These are phyloP conservation scores for Phytophthora melonis DNA, from an alignment of 352 stramenopile genomes.

Conservation along the genomic window DNA sequence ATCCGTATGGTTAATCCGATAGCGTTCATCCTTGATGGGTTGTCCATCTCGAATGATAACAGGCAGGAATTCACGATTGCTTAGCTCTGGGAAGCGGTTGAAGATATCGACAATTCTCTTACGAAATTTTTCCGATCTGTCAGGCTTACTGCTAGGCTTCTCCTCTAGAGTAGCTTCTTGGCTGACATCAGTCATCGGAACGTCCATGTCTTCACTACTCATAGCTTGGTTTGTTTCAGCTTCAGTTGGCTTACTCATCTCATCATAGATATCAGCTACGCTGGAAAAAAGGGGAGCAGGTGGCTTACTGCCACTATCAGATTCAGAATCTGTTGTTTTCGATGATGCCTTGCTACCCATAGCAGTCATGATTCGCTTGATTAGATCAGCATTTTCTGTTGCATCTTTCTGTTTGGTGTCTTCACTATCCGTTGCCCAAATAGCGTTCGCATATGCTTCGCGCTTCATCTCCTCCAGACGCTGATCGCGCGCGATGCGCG, in stretches of 20 bases:
- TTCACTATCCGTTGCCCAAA: not conserved
- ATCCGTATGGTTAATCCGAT: no score
- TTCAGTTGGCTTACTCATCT: not conserved
- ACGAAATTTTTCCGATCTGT: no score
- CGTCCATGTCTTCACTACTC: not conserved
- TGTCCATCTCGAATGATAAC: not conserved
- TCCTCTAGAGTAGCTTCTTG: not conserved
- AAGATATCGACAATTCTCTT: not conserved
- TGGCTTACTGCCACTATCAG: not conserved
- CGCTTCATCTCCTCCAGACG: not conserved
- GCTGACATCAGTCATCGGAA: not conserved
- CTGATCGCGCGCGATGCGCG: no score
- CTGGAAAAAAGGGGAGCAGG: not conserved
- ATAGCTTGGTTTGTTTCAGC: not conserved
- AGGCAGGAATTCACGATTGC: no score
- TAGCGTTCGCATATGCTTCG: not conserved
- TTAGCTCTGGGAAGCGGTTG: no score
- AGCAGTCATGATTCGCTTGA: not conserved
- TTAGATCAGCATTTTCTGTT: not conserved
- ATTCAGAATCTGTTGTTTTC: no score
- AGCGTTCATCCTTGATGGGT: not conserved
- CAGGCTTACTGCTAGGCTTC: no score
- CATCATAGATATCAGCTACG: not conserved
- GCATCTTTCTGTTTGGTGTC: not conserved
- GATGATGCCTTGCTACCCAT: not conserved